phyloP scores from a whole-genome alignment of 2,329 filamentous ascomycete species.

The Aspergillus brasiliensis region DNA sequence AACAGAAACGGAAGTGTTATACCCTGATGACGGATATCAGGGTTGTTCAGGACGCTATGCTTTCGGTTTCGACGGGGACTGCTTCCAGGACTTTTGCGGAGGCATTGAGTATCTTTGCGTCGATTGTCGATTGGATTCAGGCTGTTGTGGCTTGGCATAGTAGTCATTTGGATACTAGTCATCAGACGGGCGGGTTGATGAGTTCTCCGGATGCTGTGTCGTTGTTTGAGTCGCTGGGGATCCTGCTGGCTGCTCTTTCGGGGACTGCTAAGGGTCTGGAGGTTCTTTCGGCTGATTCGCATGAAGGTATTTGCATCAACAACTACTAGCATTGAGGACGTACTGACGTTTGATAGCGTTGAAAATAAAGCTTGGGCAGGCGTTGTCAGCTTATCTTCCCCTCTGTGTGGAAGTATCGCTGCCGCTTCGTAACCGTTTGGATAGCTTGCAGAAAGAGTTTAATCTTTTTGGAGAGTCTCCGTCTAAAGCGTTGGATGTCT shows the following conservation, averaged over 20 bases:
- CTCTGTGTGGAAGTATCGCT: slow-evolving; percentile 44
- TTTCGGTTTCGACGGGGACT: slow-evolving; percentile 39
- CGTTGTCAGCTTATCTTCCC: slow-evolving; percentile 43
- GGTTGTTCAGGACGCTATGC: slow-evolving; percentile 45
- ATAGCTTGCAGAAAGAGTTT: slow-evolving; percentile 45
- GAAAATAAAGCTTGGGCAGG: slow-evolving; percentile 41
- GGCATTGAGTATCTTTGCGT: slow-evolving; percentile 35
- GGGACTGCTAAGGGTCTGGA: slow-evolving; percentile 40
- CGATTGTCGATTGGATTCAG: slow-evolving; percentile 43
- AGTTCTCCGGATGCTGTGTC: slow-evolving; percentile 41
- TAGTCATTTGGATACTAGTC: slow-evolving; percentile 25
- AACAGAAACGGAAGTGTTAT: slow-evolving; percentile 23
- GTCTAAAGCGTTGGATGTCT: slow-evolving; percentile 46
- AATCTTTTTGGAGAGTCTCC: slow-evolving; percentile 44
- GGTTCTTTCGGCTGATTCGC: slow-evolving; percentile 35
- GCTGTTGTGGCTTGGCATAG: slow-evolving; percentile 40
- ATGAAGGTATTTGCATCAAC: slow-evolving; percentile 32
- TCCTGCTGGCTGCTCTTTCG: slow-evolving; percentile 43
- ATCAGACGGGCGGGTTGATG: slow-evolving; percentile 34
- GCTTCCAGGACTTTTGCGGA: slow-evolving; percentile 34
- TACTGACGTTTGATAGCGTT: slow-evolving; percentile 28
- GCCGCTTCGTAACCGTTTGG: slow-evolving; percentile 42
- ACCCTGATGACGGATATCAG: slow-evolving; percentile 47
- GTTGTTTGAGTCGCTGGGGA: slow-evolving; percentile 46
- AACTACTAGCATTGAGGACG: neutral